A percentile compares a stretch with the other conserved stretches of the same genome.
phyloP scores from a whole-genome alignment of 2,329 filamentous ascomycete genomes.

The Pseudogymnoascus sp. region DNA sequence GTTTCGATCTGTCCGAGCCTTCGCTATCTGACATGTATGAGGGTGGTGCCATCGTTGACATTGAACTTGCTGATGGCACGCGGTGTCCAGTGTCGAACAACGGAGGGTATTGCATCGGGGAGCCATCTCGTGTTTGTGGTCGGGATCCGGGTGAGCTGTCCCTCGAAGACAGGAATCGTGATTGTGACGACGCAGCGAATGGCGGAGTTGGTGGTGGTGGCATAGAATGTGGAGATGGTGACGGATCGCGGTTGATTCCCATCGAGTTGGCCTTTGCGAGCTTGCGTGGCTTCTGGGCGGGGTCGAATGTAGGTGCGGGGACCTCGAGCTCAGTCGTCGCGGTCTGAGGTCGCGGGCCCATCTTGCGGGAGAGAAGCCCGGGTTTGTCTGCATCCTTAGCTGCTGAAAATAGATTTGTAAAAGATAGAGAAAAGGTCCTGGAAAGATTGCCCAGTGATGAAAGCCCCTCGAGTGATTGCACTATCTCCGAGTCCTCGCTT shows the following conservation, averaged over 20 bases:
- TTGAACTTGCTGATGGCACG: not conserved
- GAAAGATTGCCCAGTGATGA: not conserved
- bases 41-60: not conserved
- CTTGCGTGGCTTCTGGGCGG: slow-evolving; percentile 3
- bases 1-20: not conserved
- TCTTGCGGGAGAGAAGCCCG: not conserved
- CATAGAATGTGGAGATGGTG: slow-evolving; percentile 1
- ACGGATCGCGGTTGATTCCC: not conserved
- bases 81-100: not conserved
- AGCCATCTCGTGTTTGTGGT: slow-evolving; percentile 2
- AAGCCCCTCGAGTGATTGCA: not conserved
- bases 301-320: not conserved
- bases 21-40: not conserved
- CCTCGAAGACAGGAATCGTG: not conserved
- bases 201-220: not conserved
- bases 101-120: not conserved
- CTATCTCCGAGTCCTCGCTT: not conserved
- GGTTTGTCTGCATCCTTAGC: slow-evolving; percentile 5
- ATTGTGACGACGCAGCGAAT: not conserved
- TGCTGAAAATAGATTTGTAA: slow-evolving; percentile 4
- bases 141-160: slow-evolving; percentile 4
- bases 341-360: not conserved
- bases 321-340: not conserved
- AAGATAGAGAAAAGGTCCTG: not conserved
- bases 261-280: slow-evolving; percentile 5